These are phyloP conservation scores for Acanthamoeba sp. DNA, from an alignment of 208 protist genomes.

Conservation along the genomic window DNA sequence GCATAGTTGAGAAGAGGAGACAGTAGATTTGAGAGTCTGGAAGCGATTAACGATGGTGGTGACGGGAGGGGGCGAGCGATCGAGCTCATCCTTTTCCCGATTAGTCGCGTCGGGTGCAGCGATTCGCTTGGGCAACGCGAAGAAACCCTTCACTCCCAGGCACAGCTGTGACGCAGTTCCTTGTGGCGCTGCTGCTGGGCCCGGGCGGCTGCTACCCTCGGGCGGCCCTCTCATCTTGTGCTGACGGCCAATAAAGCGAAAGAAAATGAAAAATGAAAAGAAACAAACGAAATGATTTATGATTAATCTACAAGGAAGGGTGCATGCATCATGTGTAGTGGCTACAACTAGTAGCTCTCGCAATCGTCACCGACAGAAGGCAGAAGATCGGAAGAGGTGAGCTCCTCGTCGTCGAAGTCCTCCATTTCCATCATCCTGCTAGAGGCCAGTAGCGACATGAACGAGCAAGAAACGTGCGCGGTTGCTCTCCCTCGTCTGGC, in stretches of 20 bases:
- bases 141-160: constrained; percentile 62
- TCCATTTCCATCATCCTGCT: too few species aligned
- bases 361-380: neutral
- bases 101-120: neutral
- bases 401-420: neutral
- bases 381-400: neutral
- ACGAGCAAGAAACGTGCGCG: too few species aligned
- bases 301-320: too few species aligned
- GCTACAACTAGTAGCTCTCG: neutral
- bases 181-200: neutral
- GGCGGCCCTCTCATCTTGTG: neutral
- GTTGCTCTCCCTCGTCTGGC: neutral
- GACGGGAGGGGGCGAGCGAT: constrained; percentile 30
- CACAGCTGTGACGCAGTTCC: constrained; percentile 40
- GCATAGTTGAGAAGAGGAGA: constrained; percentile 9
- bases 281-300: too few species aligned
- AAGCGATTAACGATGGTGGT: constrained; percentile 62
- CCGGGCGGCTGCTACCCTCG: neutral
- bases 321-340: too few species aligned
- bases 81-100: constrained; percentile 46
- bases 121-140: constrained; percentile 1
- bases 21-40: constrained; percentile 41
- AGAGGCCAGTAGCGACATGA: too few species aligned
- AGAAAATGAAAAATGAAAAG: neutral
- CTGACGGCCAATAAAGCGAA: neutral